Conservation (phyloP, 768 basidiomycete species). For the Russula sp. region DNA sequence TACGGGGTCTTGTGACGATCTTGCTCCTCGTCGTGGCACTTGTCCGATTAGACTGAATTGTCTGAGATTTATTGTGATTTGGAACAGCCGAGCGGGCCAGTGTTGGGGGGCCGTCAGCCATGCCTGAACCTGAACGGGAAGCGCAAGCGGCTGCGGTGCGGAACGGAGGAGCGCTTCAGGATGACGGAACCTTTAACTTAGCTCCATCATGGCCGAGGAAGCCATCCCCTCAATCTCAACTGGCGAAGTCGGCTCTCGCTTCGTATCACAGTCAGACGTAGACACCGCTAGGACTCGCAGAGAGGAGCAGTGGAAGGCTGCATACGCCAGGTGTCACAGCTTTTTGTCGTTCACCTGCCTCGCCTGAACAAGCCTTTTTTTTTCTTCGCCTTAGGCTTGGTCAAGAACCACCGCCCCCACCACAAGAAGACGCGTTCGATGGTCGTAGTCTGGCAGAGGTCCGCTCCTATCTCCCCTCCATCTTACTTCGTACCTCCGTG, state of each 20-base stretch:
- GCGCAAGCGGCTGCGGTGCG: too few species aligned
- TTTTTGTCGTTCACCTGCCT: constrained; percentile 31
- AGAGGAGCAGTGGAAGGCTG: constrained; percentile 88
- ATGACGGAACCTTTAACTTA: not conserved
- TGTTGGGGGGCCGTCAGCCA: constrained; percentile 9
- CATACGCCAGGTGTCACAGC: constrained; percentile 67
- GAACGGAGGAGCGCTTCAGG: not conserved
- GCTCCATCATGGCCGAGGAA: constrained; percentile 27
- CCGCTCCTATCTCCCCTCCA: constrained; percentile 35
- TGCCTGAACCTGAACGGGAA: not conserved
- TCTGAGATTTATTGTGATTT: not conserved
- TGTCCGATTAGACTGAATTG: not conserved
- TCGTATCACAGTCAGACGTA: constrained; percentile 76
- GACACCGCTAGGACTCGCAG: constrained; percentile 66
- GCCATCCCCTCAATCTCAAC: constrained; percentile 69
- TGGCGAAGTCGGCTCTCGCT: constrained; percentile 76
- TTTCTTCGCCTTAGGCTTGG: constrained; percentile 52
- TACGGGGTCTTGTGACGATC: constrained; percentile 24
- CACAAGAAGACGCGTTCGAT: constrained; percentile 73
- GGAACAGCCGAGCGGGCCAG: constrained; percentile 3
- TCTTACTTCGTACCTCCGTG: constrained; percentile 17
- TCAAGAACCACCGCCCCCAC: constrained; percentile 78
- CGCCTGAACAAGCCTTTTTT: constrained; percentile 50
- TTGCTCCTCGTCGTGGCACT: constrained; percentile 12
- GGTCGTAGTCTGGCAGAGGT: constrained; percentile 89